phyloP scores from a whole-genome alignment of 495 filamentous ascomycete species.

The Neurospora tetrasperma region DNA sequence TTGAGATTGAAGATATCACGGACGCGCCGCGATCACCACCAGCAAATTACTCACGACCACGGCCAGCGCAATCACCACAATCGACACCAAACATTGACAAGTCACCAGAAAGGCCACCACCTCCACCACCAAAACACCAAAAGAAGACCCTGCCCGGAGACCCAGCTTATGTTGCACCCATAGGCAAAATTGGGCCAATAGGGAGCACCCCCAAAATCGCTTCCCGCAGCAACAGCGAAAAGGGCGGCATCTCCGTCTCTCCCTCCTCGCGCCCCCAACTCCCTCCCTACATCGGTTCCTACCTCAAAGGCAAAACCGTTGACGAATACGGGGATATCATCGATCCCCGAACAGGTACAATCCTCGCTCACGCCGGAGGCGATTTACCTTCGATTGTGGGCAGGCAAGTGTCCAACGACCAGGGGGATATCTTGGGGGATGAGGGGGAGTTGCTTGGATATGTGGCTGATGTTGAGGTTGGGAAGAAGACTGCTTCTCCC shows the following conservation, averaged over 20 bases:
- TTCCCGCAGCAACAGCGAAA: neutral
- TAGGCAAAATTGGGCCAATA: constrained; percentile 18
- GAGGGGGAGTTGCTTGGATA: constrained; percentile 37
- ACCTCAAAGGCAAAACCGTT: constrained; percentile 63
- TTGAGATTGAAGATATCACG: neutral
- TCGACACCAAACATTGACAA: neutral
- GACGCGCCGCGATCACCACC: neutral
- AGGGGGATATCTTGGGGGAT: constrained; percentile 36
- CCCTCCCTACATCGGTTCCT: constrained; percentile 32
- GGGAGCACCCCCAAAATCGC: constrained; percentile 10
- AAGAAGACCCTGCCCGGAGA: constrained; percentile 4
- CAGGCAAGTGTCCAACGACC: constrained; percentile 27
- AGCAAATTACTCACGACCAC: no score
- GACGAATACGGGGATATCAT: constrained; percentile 67
- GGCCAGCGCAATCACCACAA: neutral
- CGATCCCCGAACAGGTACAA: constrained; percentile 40
- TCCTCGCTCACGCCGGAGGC: constrained; percentile 35
- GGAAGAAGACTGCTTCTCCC: constrained; percentile 2
- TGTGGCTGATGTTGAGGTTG: constrained; percentile 33
- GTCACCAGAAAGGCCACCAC: neutral
- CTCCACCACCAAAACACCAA: constrained; percentile 1
- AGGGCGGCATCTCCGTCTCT: constrained; percentile 10
- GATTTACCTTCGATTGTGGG: constrained; percentile 40
- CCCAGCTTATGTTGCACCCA: constrained; percentile 24
- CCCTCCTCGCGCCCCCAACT: constrained; percentile 14